Evolutionary conservation across 208 protist genomes (phyloP).

Genomic region (Crithidia thermophila): DNA sequence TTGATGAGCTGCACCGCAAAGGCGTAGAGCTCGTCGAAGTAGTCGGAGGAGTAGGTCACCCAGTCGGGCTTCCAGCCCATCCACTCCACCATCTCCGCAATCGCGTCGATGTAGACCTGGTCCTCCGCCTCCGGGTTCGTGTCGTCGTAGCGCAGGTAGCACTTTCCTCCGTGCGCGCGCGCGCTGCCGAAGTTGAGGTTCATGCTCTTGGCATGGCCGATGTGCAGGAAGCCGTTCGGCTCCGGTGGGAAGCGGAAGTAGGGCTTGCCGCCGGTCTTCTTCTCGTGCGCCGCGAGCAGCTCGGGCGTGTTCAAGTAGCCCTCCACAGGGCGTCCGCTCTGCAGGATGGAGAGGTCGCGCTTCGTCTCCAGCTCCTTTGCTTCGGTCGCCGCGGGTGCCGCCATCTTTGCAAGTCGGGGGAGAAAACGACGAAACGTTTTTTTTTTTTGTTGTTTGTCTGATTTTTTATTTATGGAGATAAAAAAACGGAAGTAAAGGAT

Average conservation of each 20-base stretch:
- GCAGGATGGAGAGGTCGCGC: slow-evolving; percentile 73
- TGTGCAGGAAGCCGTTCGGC: slow-evolving; percentile 98
- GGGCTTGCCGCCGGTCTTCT: slow-evolving; percentile 65
- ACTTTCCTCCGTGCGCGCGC: slow-evolving; percentile 91
- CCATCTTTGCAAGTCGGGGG: slow-evolving; percentile 35
- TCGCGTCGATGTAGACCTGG: slow-evolving; percentile 98
- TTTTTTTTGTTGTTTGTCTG: slow-evolving; percentile 11
- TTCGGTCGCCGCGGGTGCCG: slow-evolving; percentile 35
- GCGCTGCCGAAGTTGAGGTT: slow-evolving; percentile 99
- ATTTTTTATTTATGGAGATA: slow-evolving; percentile 7
- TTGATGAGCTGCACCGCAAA: slow-evolving; percentile 98
- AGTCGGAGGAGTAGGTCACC: slow-evolving; percentile 98
- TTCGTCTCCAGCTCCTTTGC: slow-evolving; percentile 55
- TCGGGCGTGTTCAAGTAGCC: slow-evolving; percentile 79
- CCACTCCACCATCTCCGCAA: slow-evolving; percentile 92
- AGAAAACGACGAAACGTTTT: slow-evolving; percentile 56
- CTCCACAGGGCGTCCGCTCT: slow-evolving; percentile 81
- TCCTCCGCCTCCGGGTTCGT: slow-evolving; percentile 99
- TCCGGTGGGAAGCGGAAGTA: slow-evolving; percentile 97
- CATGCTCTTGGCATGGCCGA: slow-evolving; percentile 99
- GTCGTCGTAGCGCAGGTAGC: slow-evolving; percentile 99
- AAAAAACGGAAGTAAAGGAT: slow-evolving; percentile 28
- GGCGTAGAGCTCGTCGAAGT: slow-evolving; percentile 99
- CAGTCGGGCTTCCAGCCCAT: slow-evolving; percentile 93
- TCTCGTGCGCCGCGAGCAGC: slow-evolving; percentile 64